Evolutionary conservation across 495 filamentous ascomycete species (phyloP), one percentile per base, ranked within the genome.

Genomic region (Mycothermus thermophilus): DNA sequence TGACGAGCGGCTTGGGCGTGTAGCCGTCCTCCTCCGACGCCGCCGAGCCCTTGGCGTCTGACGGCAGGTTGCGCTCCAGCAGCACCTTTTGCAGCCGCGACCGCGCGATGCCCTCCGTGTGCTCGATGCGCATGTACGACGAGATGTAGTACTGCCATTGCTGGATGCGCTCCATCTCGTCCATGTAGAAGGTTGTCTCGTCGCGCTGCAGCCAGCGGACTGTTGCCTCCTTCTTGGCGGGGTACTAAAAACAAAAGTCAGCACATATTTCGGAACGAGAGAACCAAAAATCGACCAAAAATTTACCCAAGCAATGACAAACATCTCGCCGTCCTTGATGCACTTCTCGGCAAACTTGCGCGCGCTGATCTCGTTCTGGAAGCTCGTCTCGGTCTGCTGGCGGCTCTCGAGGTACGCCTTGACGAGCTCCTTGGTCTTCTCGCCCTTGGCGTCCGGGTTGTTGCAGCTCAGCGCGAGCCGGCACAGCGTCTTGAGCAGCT

Each of bases 131-230:
- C 30, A 79, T 77, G 58, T 80, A 99, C 8, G 86, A 82, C 26
- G 84, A 83, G 27, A 93, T 80, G 51, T 99, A 99, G 65, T 88
- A 87, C 32, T 81, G 79, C 88, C 88, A 96, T 35, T 62, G 61
- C 25, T 74, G 64, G 37, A 60, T 63, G 13, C 61, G 64, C 44
- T 68, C 61, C 58, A 75, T 67, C 42, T 75, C 70, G 38, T 71
- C 63, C 50, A 66, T 67, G 43, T 84, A 73, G 47, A 88, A 80
- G 0, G 84, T 92, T 4, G 76, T 72, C 43, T 93, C 85, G 41
- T 86, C 83, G 34, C 71, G 76, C 29, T 79, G 80, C 38, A 92
- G 63, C 46, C 86, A 75, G 31, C 76, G 77, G 2, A 86, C 54
- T 7, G 66, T 69, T 6, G 77, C 71, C 41, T 75, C 71, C 38